These are phyloP conservation scores for Adansonia grandidieri DNA, from an alignment of 441 rosid species.

Conservation along the genomic window DNA sequence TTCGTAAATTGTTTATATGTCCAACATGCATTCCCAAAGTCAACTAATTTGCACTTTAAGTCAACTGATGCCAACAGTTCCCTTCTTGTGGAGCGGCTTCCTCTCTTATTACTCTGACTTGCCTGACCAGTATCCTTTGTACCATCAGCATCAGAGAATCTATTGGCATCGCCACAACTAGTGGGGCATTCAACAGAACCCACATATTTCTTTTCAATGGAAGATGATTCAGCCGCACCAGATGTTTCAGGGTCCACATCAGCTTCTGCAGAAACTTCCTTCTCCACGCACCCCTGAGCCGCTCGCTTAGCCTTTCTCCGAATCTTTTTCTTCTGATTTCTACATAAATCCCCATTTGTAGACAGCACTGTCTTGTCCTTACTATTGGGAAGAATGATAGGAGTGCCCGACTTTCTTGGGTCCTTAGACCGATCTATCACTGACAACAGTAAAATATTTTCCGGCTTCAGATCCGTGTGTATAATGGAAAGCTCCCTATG, in stretches of 20 bases:
- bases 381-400: slow-evolving; percentile 49
- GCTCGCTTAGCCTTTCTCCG: slow-evolving; percentile 64
- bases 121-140: slow-evolving; percentile 36
- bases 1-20: slow-evolving; percentile 77
- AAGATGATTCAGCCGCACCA: slow-evolving; percentile 35
- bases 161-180: slow-evolving; percentile 39
- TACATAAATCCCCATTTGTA: slow-evolving; percentile 56
- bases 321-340: slow-evolving; percentile 69
- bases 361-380: slow-evolving; percentile 42
- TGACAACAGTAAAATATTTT: slow-evolving; percentile 65
- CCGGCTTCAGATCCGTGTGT: slow-evolving; percentile 80
- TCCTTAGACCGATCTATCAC: slow-evolving; percentile 67
- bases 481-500: slow-evolving; percentile 69
- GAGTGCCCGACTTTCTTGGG: slow-evolving; percentile 52
- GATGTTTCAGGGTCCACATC: slow-evolving; percentile 46
- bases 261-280: slow-evolving; percentile 45
- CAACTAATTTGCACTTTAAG: slow-evolving; percentile 73
- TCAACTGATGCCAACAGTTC: slow-evolving; percentile 52
- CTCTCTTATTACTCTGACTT: slow-evolving; percentile 48
- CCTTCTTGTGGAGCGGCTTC: slow-evolving; percentile 53
- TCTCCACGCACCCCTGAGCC: slow-evolving; percentile 56
- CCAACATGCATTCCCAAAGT: slow-evolving; percentile 87
- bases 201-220: slow-evolving; percentile 31
- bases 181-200: slow-evolving; percentile 41
- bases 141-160: slow-evolving; percentile 41